phyloP scores from a whole-genome alignment of 768 basidiomycete genomes.

The Mycena filopes region DNA sequence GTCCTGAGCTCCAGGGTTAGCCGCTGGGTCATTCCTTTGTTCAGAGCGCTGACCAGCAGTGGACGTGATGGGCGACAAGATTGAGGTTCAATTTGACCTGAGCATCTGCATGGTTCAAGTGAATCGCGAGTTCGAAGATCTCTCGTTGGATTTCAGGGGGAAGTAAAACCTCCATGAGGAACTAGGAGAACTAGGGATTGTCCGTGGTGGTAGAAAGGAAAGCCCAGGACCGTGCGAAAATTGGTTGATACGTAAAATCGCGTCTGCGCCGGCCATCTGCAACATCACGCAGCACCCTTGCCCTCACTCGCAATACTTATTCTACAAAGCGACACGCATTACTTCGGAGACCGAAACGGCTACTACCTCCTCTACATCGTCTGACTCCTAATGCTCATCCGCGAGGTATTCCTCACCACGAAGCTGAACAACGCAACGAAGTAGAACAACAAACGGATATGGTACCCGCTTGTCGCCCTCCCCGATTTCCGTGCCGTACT shows the following conservation, averaged over 20 bases:
- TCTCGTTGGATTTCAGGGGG: conserved; percentile 10
- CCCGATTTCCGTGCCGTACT: conserved; percentile 22
- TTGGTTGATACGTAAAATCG: too few relatives aligned
- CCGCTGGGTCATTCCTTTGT: too few relatives aligned
- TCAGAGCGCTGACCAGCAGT: conserved; percentile 6
- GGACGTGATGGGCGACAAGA: conserved; percentile 13
- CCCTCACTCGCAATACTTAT: too few relatives aligned
- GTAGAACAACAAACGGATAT: conserved; percentile 13
- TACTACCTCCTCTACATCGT: conserved; percentile 14
- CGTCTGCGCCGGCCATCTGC: too few relatives aligned
- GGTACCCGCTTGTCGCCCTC: conserved; percentile 27
- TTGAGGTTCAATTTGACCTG: conserved; percentile 3
- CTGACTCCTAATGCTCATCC: conserved; percentile 16
- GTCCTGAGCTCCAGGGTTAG: neutral
- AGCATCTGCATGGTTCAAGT: neutral
- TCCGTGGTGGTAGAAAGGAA: too few relatives aligned
- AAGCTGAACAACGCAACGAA: neutral
- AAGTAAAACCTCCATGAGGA: neutral
- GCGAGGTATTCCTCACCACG: conserved; percentile 21
- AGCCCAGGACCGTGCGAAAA: too few relatives aligned
- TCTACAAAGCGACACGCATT: too few relatives aligned
- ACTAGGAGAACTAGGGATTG: too few relatives aligned
- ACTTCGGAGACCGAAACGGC: conserved; percentile 22
- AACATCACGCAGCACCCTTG: too few relatives aligned
- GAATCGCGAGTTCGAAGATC: conserved; percentile 9